phyloP scores from a whole-genome alignment of 306 rosid species.

The Luffa aegyptiaca region DNA sequence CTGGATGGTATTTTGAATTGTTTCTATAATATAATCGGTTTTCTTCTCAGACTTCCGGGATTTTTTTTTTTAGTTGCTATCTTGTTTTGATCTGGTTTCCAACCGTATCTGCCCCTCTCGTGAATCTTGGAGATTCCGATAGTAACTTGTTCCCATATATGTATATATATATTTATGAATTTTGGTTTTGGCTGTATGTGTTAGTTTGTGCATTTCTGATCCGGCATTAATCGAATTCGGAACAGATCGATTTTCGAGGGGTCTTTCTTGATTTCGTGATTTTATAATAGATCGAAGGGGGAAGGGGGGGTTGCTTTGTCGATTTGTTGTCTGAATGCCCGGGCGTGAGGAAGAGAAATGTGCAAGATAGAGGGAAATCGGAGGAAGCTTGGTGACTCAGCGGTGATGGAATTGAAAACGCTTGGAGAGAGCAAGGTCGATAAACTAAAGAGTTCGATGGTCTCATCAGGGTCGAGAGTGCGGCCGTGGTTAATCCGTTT shows the following conservation, averaged over 20 bases:
- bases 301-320: background rate
- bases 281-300: background rate
- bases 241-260: background rate
- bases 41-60: background rate
- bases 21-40: background rate
- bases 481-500: slow-evolving; percentile 36
- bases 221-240: background rate
- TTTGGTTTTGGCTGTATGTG: background rate
- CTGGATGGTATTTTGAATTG: background rate
- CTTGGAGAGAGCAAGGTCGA: slow-evolving; percentile 17
- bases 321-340: background rate
- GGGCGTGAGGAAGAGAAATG: background rate
- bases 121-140: slow-evolving; percentile 3
- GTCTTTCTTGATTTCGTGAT: background rate
- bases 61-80: background rate
- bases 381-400: slow-evolving; percentile 1
- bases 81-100: slow-evolving; percentile 2
- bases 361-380: slow-evolving; percentile 11
- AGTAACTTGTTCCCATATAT: background rate
- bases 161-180: background rate
- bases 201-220: background rate
- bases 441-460: slow-evolving; percentile 29
- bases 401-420: slow-evolving; percentile 9
- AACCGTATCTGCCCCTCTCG: background rate
- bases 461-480: slow-evolving; percentile 19